Evolutionary conservation across 2,329 filamentous ascomycete species (phyloP).

Genomic region (Thelonectria discophora): DNA sequence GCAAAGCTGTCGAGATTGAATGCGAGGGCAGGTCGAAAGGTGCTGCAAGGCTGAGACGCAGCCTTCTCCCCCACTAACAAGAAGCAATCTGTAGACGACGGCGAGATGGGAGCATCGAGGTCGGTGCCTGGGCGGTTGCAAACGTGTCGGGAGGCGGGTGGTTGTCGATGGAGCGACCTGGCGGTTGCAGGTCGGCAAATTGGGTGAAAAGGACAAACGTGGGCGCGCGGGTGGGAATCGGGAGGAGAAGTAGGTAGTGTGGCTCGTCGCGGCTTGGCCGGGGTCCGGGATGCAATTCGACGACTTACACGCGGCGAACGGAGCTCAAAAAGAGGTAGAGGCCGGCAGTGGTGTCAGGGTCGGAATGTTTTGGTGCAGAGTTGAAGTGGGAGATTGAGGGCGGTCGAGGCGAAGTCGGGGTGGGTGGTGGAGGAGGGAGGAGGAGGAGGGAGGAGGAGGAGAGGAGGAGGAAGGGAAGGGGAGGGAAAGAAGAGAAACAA

Average conservation of each 20-base stretch:
- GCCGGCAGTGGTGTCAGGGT: conserved; percentile 13
- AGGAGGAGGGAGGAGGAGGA: conserved; percentile 25
- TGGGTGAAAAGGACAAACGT: conserved; percentile 26
- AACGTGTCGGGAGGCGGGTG: conserved; percentile 20
- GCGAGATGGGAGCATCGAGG: conserved; percentile 35
- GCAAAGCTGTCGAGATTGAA: conserved; percentile 28
- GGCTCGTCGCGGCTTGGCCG: conserved; percentile 33
- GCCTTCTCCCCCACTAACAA: conserved; percentile 43
- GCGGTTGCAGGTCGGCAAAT: conserved; percentile 25
- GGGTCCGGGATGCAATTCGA: conserved; percentile 22
- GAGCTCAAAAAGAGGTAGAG: conserved; percentile 19
- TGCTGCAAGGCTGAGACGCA: conserved; percentile 39
- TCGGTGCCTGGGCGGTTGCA: conserved; percentile 14
- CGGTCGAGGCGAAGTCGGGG: conserved; percentile 2
- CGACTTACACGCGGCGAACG: conserved; percentile 47
- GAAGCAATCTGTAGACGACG: conserved; percentile 27
- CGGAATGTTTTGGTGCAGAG: neutral
- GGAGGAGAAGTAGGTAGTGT: conserved; percentile 27
- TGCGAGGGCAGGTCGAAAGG: conserved; percentile 27
- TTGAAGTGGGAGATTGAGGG: conserved; percentile 11
- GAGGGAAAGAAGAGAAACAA: conserved; percentile 34
- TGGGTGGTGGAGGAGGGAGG: conserved; percentile 21
- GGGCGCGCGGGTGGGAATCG: conserved; percentile 37
- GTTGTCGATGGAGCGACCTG: conserved; percentile 26
- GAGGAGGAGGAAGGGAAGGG: conserved; percentile 27